Evolutionary conservation across 1,284 basidiomycete species (phyloP).

Genomic region (Caloboletus firmus): DNA sequence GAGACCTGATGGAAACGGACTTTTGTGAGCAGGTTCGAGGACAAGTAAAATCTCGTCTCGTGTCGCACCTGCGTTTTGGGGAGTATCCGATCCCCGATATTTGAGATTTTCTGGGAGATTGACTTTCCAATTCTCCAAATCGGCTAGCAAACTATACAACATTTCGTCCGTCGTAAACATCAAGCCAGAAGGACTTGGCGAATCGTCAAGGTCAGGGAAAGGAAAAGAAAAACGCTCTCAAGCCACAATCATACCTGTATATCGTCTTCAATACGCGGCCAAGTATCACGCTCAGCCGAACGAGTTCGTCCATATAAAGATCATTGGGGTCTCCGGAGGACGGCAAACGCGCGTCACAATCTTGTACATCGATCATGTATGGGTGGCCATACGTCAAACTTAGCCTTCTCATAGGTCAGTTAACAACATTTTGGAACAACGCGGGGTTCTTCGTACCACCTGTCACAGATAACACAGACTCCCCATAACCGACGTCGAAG

Average conservation of each 20-base stretch:
- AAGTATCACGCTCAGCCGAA: conserved; percentile 83
- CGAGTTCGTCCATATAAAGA: conserved; percentile 81
- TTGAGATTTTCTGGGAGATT: conserved; percentile 73
- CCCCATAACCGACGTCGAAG: conserved; percentile 86
- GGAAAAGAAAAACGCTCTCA: neutral
- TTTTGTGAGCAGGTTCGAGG: conserved; percentile 6
- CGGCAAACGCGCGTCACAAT: conserved; percentile 89
- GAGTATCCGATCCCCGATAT: conserved; percentile 68
- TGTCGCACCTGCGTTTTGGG: conserved; percentile 60
- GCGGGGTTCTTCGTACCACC: conserved; percentile 61
- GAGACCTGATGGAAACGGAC: conserved; percentile 52
- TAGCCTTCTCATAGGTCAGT: conserved; percentile 48
- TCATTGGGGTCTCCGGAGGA: conserved; percentile 72
- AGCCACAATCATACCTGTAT: conserved; percentile 58
- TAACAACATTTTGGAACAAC: conserved; percentile 2
- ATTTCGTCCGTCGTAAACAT: conserved; percentile 79
- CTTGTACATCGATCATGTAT: conserved; percentile 88
- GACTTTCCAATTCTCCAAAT: conserved; percentile 77
- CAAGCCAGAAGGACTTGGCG: conserved; percentile 77
- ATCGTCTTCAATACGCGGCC: conserved; percentile 90
- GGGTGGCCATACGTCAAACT: conserved; percentile 83
- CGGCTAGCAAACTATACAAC: conserved; percentile 65
- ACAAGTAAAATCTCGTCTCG: neutral
- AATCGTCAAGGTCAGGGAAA: conserved; percentile 10
- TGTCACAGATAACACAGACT: conserved; percentile 85